These are phyloP conservation scores for Arthrobotrys musiformis DNA, from an alignment of 2,329 filamentous ascomycete genomes.

Conservation along the genomic window DNA sequence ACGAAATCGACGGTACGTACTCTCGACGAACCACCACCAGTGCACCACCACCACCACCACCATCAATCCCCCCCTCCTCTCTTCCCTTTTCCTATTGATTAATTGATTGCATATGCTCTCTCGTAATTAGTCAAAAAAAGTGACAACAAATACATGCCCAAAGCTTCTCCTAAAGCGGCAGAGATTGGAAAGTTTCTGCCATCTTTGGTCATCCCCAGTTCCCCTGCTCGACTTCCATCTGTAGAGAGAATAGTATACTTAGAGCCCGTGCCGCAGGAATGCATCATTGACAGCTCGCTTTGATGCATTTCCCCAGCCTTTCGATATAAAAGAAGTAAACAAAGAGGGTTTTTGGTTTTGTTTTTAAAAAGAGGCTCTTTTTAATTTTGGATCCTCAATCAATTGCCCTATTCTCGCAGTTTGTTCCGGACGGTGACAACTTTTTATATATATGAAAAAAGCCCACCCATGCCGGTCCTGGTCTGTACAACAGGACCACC, in stretches of 20 bases:
- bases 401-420: slow-evolving; percentile 17
- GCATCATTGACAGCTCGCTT: slow-evolving; percentile 44
- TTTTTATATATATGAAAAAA: slow-evolving; percentile 31
- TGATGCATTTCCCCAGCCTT: slow-evolving; percentile 37
- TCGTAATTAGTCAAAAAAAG: slow-evolving; percentile 56
- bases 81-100: slow-evolving; percentile 9
- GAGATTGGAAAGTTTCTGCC: slow-evolving; percentile 48
- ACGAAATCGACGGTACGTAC: slow-evolving; percentile 46
- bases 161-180: slow-evolving; percentile 56
- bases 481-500: slow-evolving; percentile 48
- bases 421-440: slow-evolving; percentile 14
- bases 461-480: slow-evolving; percentile 8
- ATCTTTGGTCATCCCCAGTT: slow-evolving; percentile 26
- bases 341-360: slow-evolving; percentile 6
- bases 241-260: slow-evolving; percentile 11
- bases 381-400: slow-evolving; percentile 1
- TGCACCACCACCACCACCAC: slow-evolving; percentile 1
- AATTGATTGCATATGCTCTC: slow-evolving; percentile 54
- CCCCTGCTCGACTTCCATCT: slow-evolving; percentile 47
- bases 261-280: slow-evolving; percentile 47
- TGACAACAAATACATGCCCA: slow-evolving; percentile 56
- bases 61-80: neutral
- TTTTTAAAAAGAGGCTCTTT: slow-evolving; percentile 28
- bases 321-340: slow-evolving; percentile 44
- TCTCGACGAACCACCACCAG: slow-evolving; percentile 13